Evolutionary conservation across 352 stramenopile genomes (phyloP), one percentile per base, ranked within the genome.

Genomic region (Pythium angustatum): DNA sequence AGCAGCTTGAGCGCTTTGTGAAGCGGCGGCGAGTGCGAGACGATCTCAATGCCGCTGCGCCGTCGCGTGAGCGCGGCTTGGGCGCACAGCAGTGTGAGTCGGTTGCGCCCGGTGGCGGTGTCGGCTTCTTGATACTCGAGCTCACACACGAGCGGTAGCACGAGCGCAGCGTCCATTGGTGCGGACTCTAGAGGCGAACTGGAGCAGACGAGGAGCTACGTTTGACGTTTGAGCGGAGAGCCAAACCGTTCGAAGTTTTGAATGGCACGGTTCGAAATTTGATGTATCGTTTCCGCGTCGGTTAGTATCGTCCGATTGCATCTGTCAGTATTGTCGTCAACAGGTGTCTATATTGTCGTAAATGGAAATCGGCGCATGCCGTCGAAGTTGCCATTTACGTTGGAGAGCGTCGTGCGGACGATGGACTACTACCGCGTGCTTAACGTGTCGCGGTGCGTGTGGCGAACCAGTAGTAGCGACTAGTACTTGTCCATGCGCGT

Each of bases 371-470:
- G 43, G 49, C 49, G 24, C 33, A 21, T 41, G 30, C 51, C 51
- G 51, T 47, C 51, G 51, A 58, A 58, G 51, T 31, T 28, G n/a
- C 3, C 50, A 40, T 5, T 45, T 47, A 21, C 40, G 19, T 47
- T 34, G n/a, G n/a, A n/a, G 30, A 57, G 31, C 22, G 14, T 30
- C 48, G 49, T n/a, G 24, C 48, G 41, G 40, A 24, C 33, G 26
- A 76, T 90, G 49, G 85, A 94, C 66, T 90, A 92, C 62, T 94
- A 94, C 58, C 81, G 83, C 44, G 71, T 94, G 57, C 78, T 93
- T 14, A 92, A 91, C 62, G 66, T 94, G 54, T 71, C 86, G 26
- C 71, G 83, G 83, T 91, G 58, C 48, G 33, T 26, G 27, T 11
- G 3, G 17, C 28, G 21, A 19, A 10, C 3, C 26, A 5, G n/a